phyloP scores from a whole-genome alignment of 1,284 basidiomycete genomes.

The Ustilago xerochloae region DNA sequence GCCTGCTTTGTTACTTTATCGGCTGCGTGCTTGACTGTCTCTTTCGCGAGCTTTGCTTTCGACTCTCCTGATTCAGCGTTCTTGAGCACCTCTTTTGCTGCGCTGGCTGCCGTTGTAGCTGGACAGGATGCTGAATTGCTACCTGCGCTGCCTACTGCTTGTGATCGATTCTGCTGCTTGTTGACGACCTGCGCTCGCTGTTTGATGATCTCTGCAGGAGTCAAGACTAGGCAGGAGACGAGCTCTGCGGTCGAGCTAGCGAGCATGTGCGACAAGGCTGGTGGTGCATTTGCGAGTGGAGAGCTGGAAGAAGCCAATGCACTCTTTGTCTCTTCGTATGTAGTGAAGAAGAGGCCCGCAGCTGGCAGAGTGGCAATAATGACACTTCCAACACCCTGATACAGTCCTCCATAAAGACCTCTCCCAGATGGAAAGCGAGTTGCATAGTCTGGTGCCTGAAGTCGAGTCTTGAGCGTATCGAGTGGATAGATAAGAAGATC shows the following conservation, averaged over 20 bases:
- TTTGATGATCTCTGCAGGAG: slow-evolving; percentile 63
- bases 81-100: slow-evolving; percentile 27
- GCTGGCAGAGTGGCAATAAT: slow-evolving; percentile 95
- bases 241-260: slow-evolving; percentile 57
- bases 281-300: slow-evolving; percentile 36
- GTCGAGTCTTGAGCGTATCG: slow-evolving; percentile 95
- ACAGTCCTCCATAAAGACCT: slow-evolving; percentile 85
- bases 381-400: slow-evolving; percentile 95
- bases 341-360: slow-evolving; percentile 60
- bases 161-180: slow-evolving; percentile 18
- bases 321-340: slow-evolving; percentile 55
- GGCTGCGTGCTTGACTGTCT: slow-evolving; percentile 26
- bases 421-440: slow-evolving; percentile 83
- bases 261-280: slow-evolving; percentile 48
- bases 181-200: slow-evolving; percentile 59
- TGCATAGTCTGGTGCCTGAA: slow-evolving; percentile 79
- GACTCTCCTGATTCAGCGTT: slow-evolving; percentile 9
- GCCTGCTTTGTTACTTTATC: slow-evolving; percentile 34
- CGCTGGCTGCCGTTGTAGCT: slow-evolving; percentile 15
- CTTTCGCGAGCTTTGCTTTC: slow-evolving; percentile 18
- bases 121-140: slow-evolving; percentile 11
- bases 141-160: neutral
- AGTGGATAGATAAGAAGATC: slow-evolving; percentile 96
- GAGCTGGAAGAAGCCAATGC: slow-evolving; percentile 36
- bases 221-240: slow-evolving; percentile 54